phyloP scores from a whole-genome alignment of 768 basidiomycete species.

The Lentinula boryana region DNA sequence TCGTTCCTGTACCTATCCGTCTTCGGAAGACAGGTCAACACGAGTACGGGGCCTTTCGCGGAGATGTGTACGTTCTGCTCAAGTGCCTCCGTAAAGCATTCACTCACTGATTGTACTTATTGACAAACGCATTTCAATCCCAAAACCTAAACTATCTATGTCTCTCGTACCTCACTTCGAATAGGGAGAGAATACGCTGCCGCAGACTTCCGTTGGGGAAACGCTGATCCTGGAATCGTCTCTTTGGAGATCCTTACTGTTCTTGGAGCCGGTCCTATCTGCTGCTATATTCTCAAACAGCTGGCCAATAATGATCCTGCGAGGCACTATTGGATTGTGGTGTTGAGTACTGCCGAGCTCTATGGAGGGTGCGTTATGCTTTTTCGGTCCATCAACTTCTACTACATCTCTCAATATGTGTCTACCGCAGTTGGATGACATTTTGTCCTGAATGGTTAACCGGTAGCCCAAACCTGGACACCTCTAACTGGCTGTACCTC shows the following conservation, averaged over 20 bases:
- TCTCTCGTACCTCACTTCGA: not conserved
- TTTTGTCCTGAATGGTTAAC: conserved; percentile 85
- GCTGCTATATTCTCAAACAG: conserved; percentile 65
- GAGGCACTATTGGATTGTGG: conserved; percentile 75
- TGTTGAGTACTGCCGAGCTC: conserved; percentile 69
- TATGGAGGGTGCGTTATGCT: conserved; percentile 62
- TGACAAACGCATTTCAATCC: not conserved
- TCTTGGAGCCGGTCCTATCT: conserved; percentile 68
- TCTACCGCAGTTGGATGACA: conserved; percentile 68
- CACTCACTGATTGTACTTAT: not conserved
- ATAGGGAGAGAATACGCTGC: conserved; percentile 77
- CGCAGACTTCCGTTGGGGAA: conserved; percentile 80
- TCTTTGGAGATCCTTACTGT: conserved; percentile 83
- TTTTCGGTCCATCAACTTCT: not conserved
- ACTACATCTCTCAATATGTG: not conserved
- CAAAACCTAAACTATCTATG: not conserved
- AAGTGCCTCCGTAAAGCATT: not conserved
- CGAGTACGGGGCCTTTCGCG: conserved; percentile 62
- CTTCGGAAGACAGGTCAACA: conserved; percentile 69
- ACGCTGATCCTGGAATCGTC: conserved; percentile 72
- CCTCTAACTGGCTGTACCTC: conserved; percentile 61
- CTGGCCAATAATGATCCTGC: conserved; percentile 60
- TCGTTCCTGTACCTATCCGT: conserved; percentile 74
- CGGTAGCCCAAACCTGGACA: conserved; percentile 66
- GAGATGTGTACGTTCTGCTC: conserved; percentile 56